phyloP scores from a whole-genome alignment of 177 flowering plant species.

The Vitis hybrid region DNA sequence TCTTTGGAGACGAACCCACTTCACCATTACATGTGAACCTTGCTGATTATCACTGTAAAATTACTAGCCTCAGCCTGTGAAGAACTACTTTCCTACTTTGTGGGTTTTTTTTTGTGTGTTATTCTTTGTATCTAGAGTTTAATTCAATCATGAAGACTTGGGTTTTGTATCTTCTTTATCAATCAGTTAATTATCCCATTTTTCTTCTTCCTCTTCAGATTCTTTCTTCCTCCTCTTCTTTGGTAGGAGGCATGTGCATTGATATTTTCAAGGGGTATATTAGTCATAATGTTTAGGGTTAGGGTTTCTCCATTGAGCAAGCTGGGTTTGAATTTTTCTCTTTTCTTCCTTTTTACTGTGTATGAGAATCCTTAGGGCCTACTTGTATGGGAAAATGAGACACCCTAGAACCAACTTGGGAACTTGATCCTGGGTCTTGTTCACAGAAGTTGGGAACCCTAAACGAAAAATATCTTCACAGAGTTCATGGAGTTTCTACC shows the following conservation, averaged over 20 bases:
- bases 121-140: constrained; percentile 11
- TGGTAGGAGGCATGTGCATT: constrained; percentile 1
- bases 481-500: too few relatives aligned
- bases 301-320: constrained; percentile 5
- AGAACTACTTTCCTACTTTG: not conserved
- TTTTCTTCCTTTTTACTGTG: not conserved
- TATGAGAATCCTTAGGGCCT: too few relatives aligned
- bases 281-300: constrained; percentile 7
- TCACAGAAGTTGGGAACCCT: too few relatives aligned
- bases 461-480: too few relatives aligned
- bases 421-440: too few relatives aligned
- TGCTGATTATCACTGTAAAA: not conserved
- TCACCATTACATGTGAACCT: not conserved
- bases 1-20: not conserved
- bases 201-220: not conserved
- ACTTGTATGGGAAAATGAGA: too few relatives aligned
- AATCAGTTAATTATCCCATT: not conserved
- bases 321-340: constrained; percentile 1
- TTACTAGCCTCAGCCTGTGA: constrained; percentile 1
- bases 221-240: not conserved
- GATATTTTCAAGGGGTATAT: not conserved
- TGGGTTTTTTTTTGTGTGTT: not conserved
- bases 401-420: too few relatives aligned
- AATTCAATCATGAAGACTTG: not conserved
- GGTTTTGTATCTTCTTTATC: constrained; percentile 1